Evolutionary conservation across 768 basidiomycete species (phyloP).

Genomic region (Serpula lacrymans): DNA sequence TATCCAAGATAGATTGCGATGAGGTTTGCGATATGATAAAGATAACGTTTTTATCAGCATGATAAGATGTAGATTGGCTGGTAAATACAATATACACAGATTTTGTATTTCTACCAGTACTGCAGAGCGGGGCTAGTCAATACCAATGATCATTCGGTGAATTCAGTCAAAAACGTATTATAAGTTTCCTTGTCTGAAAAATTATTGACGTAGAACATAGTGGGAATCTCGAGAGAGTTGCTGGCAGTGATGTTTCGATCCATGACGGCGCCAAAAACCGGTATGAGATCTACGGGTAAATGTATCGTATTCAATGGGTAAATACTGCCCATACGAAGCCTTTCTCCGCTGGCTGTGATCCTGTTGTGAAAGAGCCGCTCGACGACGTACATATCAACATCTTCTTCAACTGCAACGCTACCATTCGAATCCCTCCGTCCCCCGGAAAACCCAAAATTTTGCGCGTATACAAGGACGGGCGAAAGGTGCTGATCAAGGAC

Average conservation of each 20-base stretch:
- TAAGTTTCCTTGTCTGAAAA: slow-evolving; percentile 3
- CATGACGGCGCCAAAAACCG: neutral
- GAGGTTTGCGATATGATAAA: no score
- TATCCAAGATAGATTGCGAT: no score
- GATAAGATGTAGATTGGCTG: no score
- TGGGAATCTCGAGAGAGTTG: neutral
- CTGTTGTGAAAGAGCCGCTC: neutral
- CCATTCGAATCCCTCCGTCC: no score
- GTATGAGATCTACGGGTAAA: neutral
- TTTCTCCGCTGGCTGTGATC: no score
- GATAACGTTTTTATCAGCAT: no score
- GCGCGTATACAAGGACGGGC: neutral
- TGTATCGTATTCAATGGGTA: neutral
- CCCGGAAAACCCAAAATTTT: neutral
- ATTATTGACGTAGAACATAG: neutral
- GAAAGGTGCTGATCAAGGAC: no score
- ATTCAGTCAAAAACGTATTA: no score
- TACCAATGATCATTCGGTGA: no score
- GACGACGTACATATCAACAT: neutral
- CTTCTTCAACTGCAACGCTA: neutral
- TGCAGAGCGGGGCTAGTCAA: no score
- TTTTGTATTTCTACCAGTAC: no score
- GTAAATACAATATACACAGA: no score
- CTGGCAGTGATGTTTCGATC: neutral
- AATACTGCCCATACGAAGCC: neutral